Base-by-base conservation (phyloP, 2,329 filamentous ascomycete genomes). In the Cytospora piceae region DNA sequence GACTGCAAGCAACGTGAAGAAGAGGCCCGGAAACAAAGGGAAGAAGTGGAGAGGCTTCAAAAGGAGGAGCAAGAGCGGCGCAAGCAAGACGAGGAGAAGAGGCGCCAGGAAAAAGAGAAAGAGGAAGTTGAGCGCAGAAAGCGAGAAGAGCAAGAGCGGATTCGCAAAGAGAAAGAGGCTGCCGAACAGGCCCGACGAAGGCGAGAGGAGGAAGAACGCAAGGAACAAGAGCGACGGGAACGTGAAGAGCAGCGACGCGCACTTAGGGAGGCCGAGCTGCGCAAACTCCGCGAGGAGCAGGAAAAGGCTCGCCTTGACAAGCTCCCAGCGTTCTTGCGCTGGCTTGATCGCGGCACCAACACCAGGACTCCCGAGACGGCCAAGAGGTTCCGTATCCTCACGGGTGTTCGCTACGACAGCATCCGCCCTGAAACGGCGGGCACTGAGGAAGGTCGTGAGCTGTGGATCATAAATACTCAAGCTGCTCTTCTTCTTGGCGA, bases 401-500 rank as follows among this genome's bases (percentile, higher is more conserved):
- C 85, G 69, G 87, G 87, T 20, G 85, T 87, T 57, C 84, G 87
- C 27, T 89, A 86, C 71, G 87, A 90, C 73, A 89, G 86, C 4
- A 87, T 90, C 64, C 80, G 81, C 17, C 80, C 82, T 4, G 80
- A 81, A 34, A 77, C 82, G 17, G 85, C 82, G 7, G 82, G 83
- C 9, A 84, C 82, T 14, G 70, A 81, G 1, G 82, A 82, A 56
- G 87, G 86, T n/a, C 82, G 86, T 58, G 87, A 89, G 70, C 86
- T 87, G 70, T 90, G 87, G 87, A 75, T 90, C 63, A 80, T 90
- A 58, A 90, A 89, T 71, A 86, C 84, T 3, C 85, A 89, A 64
- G 86, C 84, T 58, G 87, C 87, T 11, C 76, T 90, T 17, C 80
- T 90, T 11, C 77, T 90, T 1, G 87, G 87, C 17, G 86, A 89